Base-by-base conservation (phyloP, 192 early-diverging fungal species). In the Coemansia sp. region DNA sequence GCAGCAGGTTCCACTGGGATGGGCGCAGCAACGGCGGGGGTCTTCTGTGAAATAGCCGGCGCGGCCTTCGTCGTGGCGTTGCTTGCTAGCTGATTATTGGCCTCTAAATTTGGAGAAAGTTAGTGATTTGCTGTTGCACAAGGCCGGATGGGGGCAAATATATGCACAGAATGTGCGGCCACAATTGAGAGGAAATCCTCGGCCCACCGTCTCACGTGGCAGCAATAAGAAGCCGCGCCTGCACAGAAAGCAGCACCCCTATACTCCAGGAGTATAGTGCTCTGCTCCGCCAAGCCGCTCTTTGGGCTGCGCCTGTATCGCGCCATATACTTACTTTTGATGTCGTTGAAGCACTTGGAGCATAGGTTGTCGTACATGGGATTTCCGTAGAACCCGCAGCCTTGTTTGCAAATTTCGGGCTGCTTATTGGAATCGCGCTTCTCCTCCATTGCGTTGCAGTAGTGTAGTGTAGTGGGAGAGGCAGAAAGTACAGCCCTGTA, bases 361-460 rank as follows among this genome's bases (percentile, higher is more conserved):
- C 89, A 90, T 74, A 88, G 76, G 57, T 86, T 78, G 69, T 87
- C 85, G 64, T 85, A 85, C 39, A 86, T 76, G 30, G 81, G 79
- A 56, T 84, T 85, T 17, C 83, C 87, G 53, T 88, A 90, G 69
- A 88, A 88, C 10, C 84, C 84, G 58, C 88, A 90, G 49, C 83
- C 83, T 56, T 81, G 83, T 56, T 80, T 76, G 69, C 88, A 90
- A 49, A 81, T 71, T 52, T 62, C 73, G 41, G 85, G 77, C 53
- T 62, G 52, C 50, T 87, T 76, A 43, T 86, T 77, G 11, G 79
- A 77, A 43, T 85, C 62, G 51, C 79, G 80, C 58, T 90, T 85
- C 58, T 87, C 80, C 60, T 88, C 88, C 88, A 88, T 88, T 60
- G 28, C 43, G 31, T 26, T 26, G 4, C 23, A 26, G 23, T 26